Percentiles rank a stretch among this genome's conserved stretches.
phyloP scores from a whole-genome alignment of 208 protist genomes.

The Trypanosoma scelopori region DNA sequence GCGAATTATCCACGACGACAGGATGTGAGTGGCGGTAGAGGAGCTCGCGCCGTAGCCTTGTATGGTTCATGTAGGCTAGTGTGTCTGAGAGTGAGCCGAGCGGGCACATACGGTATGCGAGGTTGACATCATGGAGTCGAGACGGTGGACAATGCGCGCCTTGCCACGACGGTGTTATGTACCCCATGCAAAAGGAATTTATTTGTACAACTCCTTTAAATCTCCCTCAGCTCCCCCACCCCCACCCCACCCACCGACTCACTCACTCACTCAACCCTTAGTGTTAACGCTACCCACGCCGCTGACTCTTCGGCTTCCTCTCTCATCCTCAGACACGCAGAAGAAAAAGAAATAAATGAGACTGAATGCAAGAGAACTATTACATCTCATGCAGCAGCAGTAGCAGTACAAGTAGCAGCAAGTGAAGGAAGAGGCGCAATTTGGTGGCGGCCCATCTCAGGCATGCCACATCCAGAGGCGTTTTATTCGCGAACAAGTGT shows the following conservation, averaged over 20 bases:
- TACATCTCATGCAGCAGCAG: not conserved
- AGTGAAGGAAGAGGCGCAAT: slow-evolving; percentile 14
- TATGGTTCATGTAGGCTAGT: slow-evolving; percentile 14
- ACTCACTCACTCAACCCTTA: slow-evolving; percentile 2
- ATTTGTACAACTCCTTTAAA: too few relatives aligned
- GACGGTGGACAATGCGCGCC: not conserved
- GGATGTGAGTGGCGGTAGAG: not conserved
- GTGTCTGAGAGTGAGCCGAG: slow-evolving; percentile 8
- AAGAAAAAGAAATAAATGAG: slow-evolving; percentile 13
- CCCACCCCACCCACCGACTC: too few relatives aligned
- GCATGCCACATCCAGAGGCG: not conserved
- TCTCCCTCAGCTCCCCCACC: too few relatives aligned
- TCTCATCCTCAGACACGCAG: not conserved
- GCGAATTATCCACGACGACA: too few relatives aligned
- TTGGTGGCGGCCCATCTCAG: not conserved
- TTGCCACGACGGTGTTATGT: not conserved
- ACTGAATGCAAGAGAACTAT: slow-evolving; percentile 2
- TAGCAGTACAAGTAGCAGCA: slow-evolving; percentile 12
- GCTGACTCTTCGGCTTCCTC: slow-evolving; percentile 9
- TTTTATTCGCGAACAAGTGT: slow-evolving; percentile 8
- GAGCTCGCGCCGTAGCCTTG: not conserved
- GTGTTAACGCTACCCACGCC: slow-evolving; percentile 6
- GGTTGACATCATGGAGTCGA: slow-evolving; percentile 26
- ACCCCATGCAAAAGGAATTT: slow-evolving; percentile 7
- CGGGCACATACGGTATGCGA: slow-evolving; percentile 31